Base-by-base conservation (phyloP, 768 basidiomycete species). In the Boletales sp. region DNA sequence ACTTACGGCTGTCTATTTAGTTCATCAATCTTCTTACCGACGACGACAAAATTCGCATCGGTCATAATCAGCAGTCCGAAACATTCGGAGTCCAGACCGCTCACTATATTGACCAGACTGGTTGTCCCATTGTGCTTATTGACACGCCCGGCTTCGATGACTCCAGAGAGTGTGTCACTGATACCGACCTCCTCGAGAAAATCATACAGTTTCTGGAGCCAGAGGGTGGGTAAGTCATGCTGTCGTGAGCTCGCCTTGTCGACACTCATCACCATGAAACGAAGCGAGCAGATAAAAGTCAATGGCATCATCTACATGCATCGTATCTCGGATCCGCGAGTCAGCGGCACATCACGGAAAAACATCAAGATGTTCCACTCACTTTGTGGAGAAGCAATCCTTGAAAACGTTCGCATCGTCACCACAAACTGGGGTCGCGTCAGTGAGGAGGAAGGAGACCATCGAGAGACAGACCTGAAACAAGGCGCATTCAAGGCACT, bases 271-370 rank as follows among this genome's bases (percentile, higher is more conserved):
- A 5, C 24, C 21, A 34, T 13, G 34, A 18, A 12, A 21, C 24
- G 19, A 8, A 30, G 51, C 45, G 45, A 30, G 24, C 14, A 27
- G 24, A 31, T 17, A 38, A 69, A 59, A 18, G 50, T 78, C 4
- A 63, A 72, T 7, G 76, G 75, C 0, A 67, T 78, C 48, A 70
- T 78, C 38, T 78, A 78, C 53, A 63, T 77, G 59, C 77, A 77
- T 50, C 72, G 75, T 0, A 79, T 79, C 30, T 58, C 57, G 8
- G 77, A 77, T 49, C 63, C 69, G 54, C 65, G 75, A n/a, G 65
- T 79, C 50, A 70, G 72, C 6, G 71, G 72, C 5, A 69, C 69
- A 39, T 71, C 74, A 7, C 64, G 62, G 8, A 68, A 70, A 51
- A 76, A 74, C 50, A 72, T 75, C 48, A 59, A 63, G 19, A 69